A percentile compares a stretch with the other conserved stretches of the same genome.
phyloP scores from a whole-genome alignment of 2,329 filamentous ascomycete genomes.

The Fusarium sp. region DNA sequence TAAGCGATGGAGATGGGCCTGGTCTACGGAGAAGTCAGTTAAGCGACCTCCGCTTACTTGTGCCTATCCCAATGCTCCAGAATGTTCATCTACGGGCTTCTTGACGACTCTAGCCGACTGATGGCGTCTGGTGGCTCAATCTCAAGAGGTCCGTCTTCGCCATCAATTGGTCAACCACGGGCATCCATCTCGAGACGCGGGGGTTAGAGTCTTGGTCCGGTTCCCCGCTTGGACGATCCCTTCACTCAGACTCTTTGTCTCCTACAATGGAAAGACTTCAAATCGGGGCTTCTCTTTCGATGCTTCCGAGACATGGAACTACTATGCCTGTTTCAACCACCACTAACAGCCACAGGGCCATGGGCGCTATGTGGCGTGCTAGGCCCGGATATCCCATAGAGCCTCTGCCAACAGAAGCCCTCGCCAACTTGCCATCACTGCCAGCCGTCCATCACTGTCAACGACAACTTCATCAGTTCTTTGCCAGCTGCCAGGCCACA shows the following conservation, averaged over 20 bases:
- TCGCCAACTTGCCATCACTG: background rate
- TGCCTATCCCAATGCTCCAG: background rate
- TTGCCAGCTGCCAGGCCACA: conserved; percentile 14
- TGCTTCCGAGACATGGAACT: background rate
- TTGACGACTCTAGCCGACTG: conserved; percentile 5
- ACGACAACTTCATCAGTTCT: background rate
- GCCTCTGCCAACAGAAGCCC: background rate
- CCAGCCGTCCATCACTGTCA: conserved; percentile 24
- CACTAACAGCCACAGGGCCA: background rate
- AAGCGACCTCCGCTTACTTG: conserved; percentile 4
- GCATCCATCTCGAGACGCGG: background rate
- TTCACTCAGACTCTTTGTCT: background rate
- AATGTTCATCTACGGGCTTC: background rate
- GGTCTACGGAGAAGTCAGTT: conserved; percentile 7
- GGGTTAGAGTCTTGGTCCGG: background rate
- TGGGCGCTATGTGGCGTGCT: background rate
- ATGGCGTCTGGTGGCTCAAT: background rate
- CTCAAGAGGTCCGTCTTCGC: background rate
- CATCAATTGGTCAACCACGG: background rate
- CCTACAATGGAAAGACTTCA: background rate
- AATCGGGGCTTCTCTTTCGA: background rate
- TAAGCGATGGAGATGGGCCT: conserved; percentile 17
- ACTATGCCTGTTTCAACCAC: background rate
- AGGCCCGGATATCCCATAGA: background rate
- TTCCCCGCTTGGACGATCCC: background rate